These are phyloP conservation scores for Ophiosphaerella herpotricha DNA, from an alignment of 2,329 filamentous ascomycete species.

Conservation along the genomic window DNA sequence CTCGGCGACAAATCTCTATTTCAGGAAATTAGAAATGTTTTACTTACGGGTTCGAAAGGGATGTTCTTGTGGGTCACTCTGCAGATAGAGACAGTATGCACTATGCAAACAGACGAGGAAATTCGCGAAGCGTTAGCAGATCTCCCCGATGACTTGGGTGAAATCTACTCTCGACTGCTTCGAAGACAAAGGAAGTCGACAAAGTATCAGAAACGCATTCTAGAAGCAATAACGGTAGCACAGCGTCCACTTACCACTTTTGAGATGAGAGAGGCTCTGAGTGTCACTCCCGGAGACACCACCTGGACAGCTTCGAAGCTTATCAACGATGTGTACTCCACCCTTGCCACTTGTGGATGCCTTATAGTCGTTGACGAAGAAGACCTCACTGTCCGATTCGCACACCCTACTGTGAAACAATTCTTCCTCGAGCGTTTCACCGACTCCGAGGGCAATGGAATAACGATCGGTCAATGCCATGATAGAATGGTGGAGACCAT, in stretches of 20 bases:
- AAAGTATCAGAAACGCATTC: slow-evolving; percentile 6
- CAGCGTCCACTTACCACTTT: slow-evolving; percentile 35
- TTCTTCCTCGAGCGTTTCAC: slow-evolving; percentile 12
- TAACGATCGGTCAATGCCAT: slow-evolving; percentile 4
- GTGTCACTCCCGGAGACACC: slow-evolving; percentile 40
- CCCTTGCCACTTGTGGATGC: slow-evolving; percentile 23
- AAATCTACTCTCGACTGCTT: slow-evolving; percentile 26
- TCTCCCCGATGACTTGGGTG: slow-evolving; percentile 21
- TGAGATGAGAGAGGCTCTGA: slow-evolving; percentile 48
- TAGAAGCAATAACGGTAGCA: slow-evolving; percentile 40
- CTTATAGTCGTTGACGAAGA: slow-evolving; percentile 25
- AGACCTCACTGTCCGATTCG: slow-evolving; percentile 21
- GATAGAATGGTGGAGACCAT: slow-evolving; percentile 17
- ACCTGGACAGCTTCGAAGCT: slow-evolving; percentile 12
- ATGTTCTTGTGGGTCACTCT: slow-evolving; percentile 35
- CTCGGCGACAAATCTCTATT: slow-evolving; percentile 33
- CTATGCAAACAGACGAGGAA: slow-evolving; percentile 41
- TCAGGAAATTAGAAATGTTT: slow-evolving; percentile 28
- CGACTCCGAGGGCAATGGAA: background rate
- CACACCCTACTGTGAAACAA: slow-evolving; percentile 23
- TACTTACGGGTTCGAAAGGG: slow-evolving; percentile 24
- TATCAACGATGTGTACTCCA: slow-evolving; percentile 15
- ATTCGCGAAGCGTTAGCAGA: slow-evolving; percentile 37
- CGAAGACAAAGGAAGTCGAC: background rate
- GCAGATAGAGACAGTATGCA: slow-evolving; percentile 34